Conservation (phyloP, 1,284 basidiomycete genomes). For the Apiotrichum sp. region DNA sequence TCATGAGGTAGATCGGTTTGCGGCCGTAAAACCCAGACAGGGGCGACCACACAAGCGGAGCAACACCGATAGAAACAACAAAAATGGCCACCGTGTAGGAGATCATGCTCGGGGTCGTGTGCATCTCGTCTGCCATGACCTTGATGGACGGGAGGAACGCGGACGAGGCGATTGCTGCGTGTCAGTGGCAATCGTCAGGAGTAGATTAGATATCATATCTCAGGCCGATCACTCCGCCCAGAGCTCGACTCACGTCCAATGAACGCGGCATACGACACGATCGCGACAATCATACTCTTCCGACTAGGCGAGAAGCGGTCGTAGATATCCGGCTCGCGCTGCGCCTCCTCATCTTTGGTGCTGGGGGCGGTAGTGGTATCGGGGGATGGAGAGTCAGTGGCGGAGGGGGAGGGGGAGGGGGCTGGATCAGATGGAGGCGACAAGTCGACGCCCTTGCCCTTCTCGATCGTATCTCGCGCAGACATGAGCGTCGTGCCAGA, state of each 20-base stretch:
- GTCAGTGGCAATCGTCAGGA: background rate
- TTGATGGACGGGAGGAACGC: conserved; percentile 66
- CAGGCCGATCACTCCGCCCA: too few relatives aligned
- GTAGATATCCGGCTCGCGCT: conserved; percentile 46
- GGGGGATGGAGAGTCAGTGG: too few relatives aligned
- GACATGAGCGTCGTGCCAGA: too few relatives aligned
- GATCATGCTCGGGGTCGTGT: conserved; percentile 55
- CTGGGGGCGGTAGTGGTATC: too few relatives aligned
- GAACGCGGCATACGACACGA: conserved; percentile 55
- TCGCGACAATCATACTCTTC: conserved; percentile 53
- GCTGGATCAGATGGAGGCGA: too few relatives aligned
- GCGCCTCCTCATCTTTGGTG: conserved; percentile 1
- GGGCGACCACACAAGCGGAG: conserved; percentile 54
- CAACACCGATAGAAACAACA: conserved; percentile 41
- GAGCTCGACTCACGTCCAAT: conserved; percentile 50
- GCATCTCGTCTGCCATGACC: conserved; percentile 57
- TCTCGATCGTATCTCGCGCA: too few relatives aligned
- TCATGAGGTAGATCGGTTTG: conserved; percentile 56
- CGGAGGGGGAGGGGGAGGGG: too few relatives aligned
- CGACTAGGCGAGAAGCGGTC: conserved; percentile 50
- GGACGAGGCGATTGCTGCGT: conserved; percentile 59
- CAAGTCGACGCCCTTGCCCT: too few relatives aligned
- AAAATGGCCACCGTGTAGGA: conserved; percentile 54
- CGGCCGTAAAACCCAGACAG: conserved; percentile 58
- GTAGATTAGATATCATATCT: too few relatives aligned